Conservation (phyloP, 2,329 filamentous ascomycete genomes). For the Lasiodiplodia sp. region DNA sequence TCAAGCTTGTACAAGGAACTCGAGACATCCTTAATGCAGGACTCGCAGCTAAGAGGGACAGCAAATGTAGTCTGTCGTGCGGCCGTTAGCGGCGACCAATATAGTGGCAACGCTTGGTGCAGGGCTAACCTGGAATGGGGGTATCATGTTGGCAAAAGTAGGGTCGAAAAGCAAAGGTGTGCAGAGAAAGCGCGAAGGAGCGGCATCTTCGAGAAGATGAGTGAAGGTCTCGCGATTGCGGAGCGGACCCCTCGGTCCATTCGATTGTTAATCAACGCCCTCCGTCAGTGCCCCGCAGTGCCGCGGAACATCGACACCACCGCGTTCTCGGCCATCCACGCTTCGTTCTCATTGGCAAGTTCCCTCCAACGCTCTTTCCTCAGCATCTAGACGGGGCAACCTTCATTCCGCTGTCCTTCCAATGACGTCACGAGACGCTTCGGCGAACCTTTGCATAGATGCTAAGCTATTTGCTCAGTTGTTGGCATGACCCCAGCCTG, state of each 20-base stretch:
- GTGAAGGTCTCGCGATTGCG: conserved; percentile 21
- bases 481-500: neutral
- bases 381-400: neutral
- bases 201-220: conserved; percentile 30
- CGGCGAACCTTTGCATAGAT: neutral
- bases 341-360: neutral
- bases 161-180: neutral
- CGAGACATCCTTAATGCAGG: conserved; percentile 87
- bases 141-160: conserved; percentile 29
- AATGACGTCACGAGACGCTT: conserved; percentile 1
- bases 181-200: neutral
- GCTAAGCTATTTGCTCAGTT: neutral
- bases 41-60: conserved; percentile 90
- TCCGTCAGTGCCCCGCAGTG: neutral
- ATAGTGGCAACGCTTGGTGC: neutral
- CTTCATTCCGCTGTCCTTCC: neutral
- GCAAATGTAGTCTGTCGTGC: conserved; percentile 82
- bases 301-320: neutral
- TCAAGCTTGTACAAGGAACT: conserved; percentile 76
- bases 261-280: neutral
- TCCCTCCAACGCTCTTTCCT: neutral
- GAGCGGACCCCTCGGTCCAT: conserved; percentile 22
- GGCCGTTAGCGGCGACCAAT: conserved; percentile 9
- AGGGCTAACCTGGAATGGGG: conserved; percentile 39
- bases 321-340: neutral